Evolutionary conservation across 306 rosid species (phyloP).

Genomic region (Sesbania bispinosa): DNA sequence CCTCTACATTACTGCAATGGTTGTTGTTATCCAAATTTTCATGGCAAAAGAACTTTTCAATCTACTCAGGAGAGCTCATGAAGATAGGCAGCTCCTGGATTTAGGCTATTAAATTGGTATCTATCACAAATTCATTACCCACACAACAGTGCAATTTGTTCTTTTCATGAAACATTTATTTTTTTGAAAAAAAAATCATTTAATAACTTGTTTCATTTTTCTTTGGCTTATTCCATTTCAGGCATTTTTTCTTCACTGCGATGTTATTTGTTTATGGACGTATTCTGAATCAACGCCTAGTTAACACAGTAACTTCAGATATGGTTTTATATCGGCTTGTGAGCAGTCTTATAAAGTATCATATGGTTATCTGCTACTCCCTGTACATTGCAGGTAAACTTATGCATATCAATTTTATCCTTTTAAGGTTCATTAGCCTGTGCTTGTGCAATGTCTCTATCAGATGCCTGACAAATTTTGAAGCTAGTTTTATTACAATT

Average conservation of each 20-base stretch:
- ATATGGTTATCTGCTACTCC: constrained; percentile 87
- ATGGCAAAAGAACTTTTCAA: constrained; percentile 94
- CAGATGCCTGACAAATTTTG: constrained; percentile 17
- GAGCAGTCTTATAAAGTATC: constrained; percentile 84
- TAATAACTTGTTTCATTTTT: constrained; percentile 13
- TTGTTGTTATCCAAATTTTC: constrained; percentile 92
- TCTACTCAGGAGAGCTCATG: constrained; percentile 85
- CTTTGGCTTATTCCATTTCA: constrained; percentile 34
- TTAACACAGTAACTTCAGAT: constrained; percentile 84
- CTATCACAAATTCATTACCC: constrained; percentile 18
- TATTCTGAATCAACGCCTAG: constrained; percentile 84
- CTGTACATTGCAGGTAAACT: constrained; percentile 81
- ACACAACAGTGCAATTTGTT: constrained; percentile 6
- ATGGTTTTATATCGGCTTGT: constrained; percentile 70
- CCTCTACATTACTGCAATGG: constrained; percentile 89
- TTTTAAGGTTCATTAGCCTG: constrained; percentile 11
- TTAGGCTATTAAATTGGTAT: constrained; percentile 92
- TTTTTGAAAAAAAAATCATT: not conserved
- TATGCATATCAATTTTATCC: constrained; percentile 7
- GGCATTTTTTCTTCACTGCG: constrained; percentile 99
- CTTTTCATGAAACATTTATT: not conserved
- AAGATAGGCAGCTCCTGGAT: constrained; percentile 95
- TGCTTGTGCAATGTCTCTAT: constrained; percentile 24
- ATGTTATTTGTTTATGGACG: constrained; percentile 98
- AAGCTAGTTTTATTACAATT: not conserved